These are phyloP conservation scores for Pulveroboletus sp. DNA, from an alignment of 768 basidiomycete species.

Conservation along the genomic window DNA sequence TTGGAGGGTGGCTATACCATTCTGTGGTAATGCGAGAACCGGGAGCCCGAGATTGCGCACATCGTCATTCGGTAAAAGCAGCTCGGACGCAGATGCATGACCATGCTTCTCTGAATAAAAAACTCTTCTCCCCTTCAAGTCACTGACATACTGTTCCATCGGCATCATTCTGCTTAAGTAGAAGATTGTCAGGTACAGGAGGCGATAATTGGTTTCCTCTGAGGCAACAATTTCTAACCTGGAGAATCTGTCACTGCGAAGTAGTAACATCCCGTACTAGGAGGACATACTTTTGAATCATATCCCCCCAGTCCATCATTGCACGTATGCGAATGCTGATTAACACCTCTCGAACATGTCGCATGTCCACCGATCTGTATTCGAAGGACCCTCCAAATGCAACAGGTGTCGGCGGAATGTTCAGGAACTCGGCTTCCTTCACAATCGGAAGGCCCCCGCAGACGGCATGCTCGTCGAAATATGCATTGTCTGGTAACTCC, in stretches of 20 bases:
- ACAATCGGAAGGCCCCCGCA: slow-evolving; percentile 35
- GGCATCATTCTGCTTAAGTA: slow-evolving; percentile 30
- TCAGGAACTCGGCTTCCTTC: neutral
- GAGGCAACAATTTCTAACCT: slow-evolving; percentile 11
- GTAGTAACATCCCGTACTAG: slow-evolving; percentile 42
- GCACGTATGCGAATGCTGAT: slow-evolving; percentile 17
- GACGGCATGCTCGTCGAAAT: slow-evolving; percentile 75
- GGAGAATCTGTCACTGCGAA: neutral
- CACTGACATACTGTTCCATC: neutral
- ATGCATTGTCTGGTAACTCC: slow-evolving; percentile 62
- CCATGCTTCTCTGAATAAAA: slow-evolving; percentile 6
- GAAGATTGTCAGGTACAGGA: slow-evolving; percentile 51
- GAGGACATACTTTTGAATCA: slow-evolving; percentile 21
- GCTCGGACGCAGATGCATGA: slow-evolving; percentile 30
- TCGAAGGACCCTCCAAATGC: neutral
- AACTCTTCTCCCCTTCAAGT: neutral
- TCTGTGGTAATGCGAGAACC: slow-evolving; percentile 42
- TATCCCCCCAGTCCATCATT: neutral
- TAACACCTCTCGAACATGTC: slow-evolving; percentile 6
- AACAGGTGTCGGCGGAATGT: neutral
- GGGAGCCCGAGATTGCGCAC: slow-evolving; percentile 71
- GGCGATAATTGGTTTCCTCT: slow-evolving; percentile 9
- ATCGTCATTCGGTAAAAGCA: slow-evolving; percentile 75
- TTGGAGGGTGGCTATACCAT: neutral
- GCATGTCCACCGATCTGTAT: neutral